These are phyloP conservation scores for Amanita molliuscula DNA, from an alignment of 768 basidiomycete genomes.

Conservation along the genomic window DNA sequence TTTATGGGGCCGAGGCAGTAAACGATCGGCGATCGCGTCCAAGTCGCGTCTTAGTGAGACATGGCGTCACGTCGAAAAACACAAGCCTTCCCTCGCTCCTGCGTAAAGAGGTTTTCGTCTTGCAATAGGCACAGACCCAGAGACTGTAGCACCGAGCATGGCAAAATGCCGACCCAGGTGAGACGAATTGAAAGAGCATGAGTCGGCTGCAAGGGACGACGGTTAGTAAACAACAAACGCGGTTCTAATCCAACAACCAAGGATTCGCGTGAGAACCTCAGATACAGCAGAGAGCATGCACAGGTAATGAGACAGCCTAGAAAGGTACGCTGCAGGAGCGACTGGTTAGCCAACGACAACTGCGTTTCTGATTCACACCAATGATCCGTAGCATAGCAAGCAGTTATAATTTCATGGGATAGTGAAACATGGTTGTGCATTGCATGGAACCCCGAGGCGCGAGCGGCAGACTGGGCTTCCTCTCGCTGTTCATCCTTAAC, in stretches of 20 bases:
- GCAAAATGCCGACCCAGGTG: no score
- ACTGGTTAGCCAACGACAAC: background rate
- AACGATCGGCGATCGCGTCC: conserved; percentile 6
- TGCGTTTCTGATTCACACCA: background rate
- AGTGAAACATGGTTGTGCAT: conserved; percentile 2
- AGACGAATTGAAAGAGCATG: background rate
- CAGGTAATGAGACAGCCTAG: background rate
- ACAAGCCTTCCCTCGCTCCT: background rate
- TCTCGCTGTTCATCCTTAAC: conserved; percentile 2
- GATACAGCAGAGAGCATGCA: no score
- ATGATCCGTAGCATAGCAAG: background rate
- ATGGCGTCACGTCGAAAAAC: background rate
- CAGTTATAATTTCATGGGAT: background rate
- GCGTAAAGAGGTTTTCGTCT: background rate
- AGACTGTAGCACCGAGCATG: background rate
- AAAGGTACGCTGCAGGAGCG: background rate
- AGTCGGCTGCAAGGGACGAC: background rate
- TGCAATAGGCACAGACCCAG: background rate
- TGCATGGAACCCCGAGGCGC: background rate
- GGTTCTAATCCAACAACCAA: background rate
- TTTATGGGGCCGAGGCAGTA: background rate
- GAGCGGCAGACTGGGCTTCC: background rate
- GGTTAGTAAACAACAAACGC: background rate
- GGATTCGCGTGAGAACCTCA: background rate
- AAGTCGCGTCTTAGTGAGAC: conserved; percentile 1